Evolutionary conservation across 768 basidiomycete species (phyloP).

Genomic region (Amanita fuliginea): DNA sequence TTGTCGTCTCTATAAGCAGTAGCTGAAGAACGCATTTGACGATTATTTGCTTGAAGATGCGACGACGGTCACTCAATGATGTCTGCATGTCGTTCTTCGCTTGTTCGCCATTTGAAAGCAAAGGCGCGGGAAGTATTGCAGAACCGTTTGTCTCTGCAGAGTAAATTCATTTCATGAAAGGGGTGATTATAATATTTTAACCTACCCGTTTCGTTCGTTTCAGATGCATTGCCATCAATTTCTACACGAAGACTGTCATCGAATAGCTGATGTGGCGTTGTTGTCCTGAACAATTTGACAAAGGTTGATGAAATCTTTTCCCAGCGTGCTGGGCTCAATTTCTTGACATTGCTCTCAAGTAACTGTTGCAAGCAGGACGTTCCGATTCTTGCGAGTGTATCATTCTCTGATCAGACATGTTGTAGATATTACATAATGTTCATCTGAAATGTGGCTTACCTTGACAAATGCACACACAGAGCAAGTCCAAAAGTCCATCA

Average conservation of each 20-base stretch:
- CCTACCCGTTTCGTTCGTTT: constrained; percentile 41
- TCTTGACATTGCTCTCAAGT: constrained; percentile 83
- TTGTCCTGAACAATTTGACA: constrained; percentile 93
- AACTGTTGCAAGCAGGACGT: constrained; percentile 97
- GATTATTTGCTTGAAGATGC: constrained; percentile 96
- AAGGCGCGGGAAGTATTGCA: constrained; percentile 76
- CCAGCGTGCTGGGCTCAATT: constrained; percentile 79
- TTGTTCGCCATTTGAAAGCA: constrained; percentile 63
- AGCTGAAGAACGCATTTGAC: constrained; percentile 98
- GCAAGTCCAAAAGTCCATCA: constrained; percentile 85
- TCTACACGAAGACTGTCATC: constrained; percentile 86
- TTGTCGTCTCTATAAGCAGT: constrained; percentile 93
- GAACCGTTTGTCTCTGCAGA: constrained; percentile 49
- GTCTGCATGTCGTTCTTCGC: constrained; percentile 34
- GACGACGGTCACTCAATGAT: constrained; percentile 62
- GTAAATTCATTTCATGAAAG: not conserved
- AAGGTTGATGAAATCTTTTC: constrained; percentile 88
- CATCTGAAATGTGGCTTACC: constrained; percentile 37
- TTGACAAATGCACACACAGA: constrained; percentile 98
- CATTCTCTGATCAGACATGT: constrained; percentile 64
- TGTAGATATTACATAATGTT: constrained; percentile 6
- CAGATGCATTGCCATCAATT: constrained; percentile 49
- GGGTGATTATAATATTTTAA: not conserved
- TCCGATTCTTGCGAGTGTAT: constrained; percentile 93
- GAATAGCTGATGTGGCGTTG: constrained; percentile 94